Conservation (phyloP, 148 eudicot species). For the Polygonum maritimum region DNA sequence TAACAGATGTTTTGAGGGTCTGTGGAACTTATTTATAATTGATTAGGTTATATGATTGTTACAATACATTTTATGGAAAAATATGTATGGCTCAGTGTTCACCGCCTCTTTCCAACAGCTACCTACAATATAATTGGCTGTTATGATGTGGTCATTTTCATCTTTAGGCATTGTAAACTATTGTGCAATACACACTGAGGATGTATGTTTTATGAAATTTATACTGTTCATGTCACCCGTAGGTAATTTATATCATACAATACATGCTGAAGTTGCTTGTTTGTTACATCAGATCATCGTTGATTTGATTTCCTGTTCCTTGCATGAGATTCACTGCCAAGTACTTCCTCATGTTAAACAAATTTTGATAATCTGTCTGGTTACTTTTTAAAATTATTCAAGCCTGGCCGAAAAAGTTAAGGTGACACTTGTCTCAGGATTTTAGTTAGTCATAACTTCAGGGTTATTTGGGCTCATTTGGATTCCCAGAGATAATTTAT, state of each 20-base stretch:
- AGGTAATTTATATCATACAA: neutral
- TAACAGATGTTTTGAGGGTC: neutral
- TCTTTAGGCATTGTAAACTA: neutral
- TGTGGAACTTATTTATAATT: neutral
- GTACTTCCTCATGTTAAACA: neutral
- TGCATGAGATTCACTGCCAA: neutral
- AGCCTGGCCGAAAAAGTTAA: neutral
- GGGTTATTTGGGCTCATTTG: neutral
- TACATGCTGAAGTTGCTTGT: neutral
- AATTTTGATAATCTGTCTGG: neutral
- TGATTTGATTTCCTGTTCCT: neutral
- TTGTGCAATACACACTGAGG: neutral
- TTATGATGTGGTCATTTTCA: neutral
- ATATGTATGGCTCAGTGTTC: neutral
- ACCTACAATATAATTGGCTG: neutral
- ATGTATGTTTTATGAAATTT: neutral
- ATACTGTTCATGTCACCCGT: neutral
- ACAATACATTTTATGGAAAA: neutral
- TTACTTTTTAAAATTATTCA: neutral
- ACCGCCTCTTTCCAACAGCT: neutral
- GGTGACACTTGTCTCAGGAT: neutral
- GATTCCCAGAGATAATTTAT: neutral
- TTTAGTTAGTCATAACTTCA: neutral
- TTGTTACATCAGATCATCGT: neutral
- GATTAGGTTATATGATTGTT: neutral